Percentiles rank a stretch among this genome's conserved stretches.
Evolutionary conservation across 1,284 basidiomycete genomes (phyloP).

Genomic region (Sphaerobolus stellatus): DNA sequence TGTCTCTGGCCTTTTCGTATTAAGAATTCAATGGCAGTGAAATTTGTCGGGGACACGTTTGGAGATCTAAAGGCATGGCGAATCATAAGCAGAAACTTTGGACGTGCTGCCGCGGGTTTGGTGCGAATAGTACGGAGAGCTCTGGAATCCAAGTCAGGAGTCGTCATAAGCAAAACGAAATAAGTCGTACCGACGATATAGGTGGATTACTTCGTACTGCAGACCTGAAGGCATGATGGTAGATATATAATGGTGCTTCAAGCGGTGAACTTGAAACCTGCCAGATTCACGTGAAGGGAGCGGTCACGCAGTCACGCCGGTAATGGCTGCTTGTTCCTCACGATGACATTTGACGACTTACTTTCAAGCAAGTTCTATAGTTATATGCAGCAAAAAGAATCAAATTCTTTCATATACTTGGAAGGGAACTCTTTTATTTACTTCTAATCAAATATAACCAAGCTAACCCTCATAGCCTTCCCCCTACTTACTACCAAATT

Average conservation of each 20-base stretch:
- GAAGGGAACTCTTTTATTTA: background rate
- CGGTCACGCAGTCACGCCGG: no score
- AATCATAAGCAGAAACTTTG: slow-evolving; percentile 65
- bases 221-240: slow-evolving; percentile 57
- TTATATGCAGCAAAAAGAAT: no score
- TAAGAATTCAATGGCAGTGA: slow-evolving; percentile 70
- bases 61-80: slow-evolving; percentile 67
- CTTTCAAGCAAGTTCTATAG: no score
- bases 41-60: slow-evolving; percentile 59
- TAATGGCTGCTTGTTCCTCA: no score
- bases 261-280: no score
- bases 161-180: background rate
- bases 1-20: slow-evolving; percentile 63
- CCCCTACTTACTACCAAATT: no score
- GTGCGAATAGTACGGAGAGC: slow-evolving; percentile 69
- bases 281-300: no score
- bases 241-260: no score
- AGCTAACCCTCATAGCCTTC: no score
- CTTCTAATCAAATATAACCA: background rate
- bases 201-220: slow-evolving; percentile 65
- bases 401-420: no score
- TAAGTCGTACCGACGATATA: slow-evolving; percentile 64
- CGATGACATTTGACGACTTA: no score
- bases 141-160: slow-evolving; percentile 35
- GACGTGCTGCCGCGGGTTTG: slow-evolving; percentile 57